phyloP scores from a whole-genome alignment of 768 basidiomycete genomes.

The Ramaria rubella region DNA sequence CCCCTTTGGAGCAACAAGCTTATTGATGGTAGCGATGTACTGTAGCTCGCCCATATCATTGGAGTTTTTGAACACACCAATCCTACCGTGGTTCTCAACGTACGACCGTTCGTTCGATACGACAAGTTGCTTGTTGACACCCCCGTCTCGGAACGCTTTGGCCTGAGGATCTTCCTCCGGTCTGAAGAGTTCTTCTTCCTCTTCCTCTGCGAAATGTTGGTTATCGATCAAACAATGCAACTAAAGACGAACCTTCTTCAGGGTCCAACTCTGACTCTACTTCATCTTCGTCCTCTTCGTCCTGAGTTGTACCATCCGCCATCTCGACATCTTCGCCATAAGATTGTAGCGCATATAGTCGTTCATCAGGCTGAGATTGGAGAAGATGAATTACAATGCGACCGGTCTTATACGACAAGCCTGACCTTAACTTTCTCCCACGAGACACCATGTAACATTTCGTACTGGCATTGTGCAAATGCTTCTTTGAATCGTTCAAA shows the following conservation, averaged over 20 bases:
- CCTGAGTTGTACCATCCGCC: constrained; percentile 67
- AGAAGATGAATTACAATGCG: neutral
- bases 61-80: constrained; percentile 81
- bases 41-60: constrained; percentile 59
- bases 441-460: constrained; percentile 60
- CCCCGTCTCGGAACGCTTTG: constrained; percentile 54
- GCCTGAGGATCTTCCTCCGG: constrained; percentile 35
- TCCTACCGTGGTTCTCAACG: constrained; percentile 86
- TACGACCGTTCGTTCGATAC: constrained; percentile 91
- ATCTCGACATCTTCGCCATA: constrained; percentile 82
- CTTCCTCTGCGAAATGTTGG: constrained; percentile 22
- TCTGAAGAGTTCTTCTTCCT: constrained; percentile 30
- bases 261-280: constrained; percentile 44
- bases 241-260: constrained; percentile 47
- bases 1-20: constrained; percentile 72
- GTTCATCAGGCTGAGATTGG: constrained; percentile 64
- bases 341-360: constrained; percentile 71
- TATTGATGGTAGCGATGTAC: constrained; percentile 82
- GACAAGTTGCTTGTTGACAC: constrained; percentile 86
- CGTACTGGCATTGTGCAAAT: constrained; percentile 74
- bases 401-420: neutral
- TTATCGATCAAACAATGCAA: neutral
- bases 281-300: constrained; percentile 66
- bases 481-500: constrained; percentile 54
- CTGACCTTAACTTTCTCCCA: constrained; percentile 80